Evolutionary conservation across 1,139 yeast genomes (phyloP).

Genomic region (Candida sanyaensis): DNA sequence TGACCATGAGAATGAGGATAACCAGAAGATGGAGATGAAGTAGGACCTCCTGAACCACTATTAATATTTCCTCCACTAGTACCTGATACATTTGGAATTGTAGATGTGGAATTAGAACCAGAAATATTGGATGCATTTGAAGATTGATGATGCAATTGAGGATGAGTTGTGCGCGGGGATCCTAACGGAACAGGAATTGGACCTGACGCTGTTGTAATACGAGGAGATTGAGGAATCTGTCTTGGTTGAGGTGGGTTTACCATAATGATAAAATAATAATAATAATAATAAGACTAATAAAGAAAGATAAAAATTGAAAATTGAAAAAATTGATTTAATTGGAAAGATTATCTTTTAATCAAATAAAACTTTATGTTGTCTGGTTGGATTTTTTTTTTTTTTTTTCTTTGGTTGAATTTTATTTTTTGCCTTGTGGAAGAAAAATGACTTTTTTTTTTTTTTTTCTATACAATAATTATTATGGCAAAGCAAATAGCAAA

Average conservation of each 20-base stretch:
- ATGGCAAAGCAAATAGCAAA: no score
- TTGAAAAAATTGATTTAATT: no score
- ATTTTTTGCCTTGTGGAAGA: no score
- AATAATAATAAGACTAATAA: no score
- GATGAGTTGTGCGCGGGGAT: conserved; percentile 11
- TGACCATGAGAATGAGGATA: conserved; percentile 4
- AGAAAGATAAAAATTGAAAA: no score
- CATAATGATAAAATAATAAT: conserved; percentile 4
- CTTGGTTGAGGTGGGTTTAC: conserved; percentile 15
- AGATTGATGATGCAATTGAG: conserved; percentile 9
- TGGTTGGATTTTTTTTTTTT: no score
- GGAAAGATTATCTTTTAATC: no score
- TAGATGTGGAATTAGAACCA: conserved; percentile 3
- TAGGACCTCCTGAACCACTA: not conserved
- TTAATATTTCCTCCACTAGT: not conserved
- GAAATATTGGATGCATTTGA: not conserved
- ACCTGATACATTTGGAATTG: not conserved
- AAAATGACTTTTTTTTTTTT: no score
- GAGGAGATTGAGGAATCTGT: conserved; percentile 12
- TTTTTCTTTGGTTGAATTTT: no score
- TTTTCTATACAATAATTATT: no score
- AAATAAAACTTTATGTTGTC: no score
- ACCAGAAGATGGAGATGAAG: not conserved
- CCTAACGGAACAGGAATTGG: conserved; percentile 1
- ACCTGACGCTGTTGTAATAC: conserved; percentile 6